Evolutionary conservation across 2,329 filamentous ascomycete species (phyloP).

Genomic region (Byssothecium circinans): DNA sequence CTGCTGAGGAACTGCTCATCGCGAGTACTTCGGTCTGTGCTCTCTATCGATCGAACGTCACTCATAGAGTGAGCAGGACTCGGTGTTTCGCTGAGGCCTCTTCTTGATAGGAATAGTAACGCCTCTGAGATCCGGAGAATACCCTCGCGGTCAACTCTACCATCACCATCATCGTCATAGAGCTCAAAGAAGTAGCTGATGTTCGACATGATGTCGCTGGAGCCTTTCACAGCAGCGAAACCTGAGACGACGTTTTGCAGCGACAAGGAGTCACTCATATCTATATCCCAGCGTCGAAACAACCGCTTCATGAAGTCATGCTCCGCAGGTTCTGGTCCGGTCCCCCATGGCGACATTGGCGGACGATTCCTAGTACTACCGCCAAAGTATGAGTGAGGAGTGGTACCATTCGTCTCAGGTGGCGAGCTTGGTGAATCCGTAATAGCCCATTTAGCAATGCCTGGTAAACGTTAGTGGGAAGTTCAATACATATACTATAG

Average conservation of each 20-base stretch:
- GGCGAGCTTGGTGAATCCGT: constrained; percentile 75
- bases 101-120: constrained; percentile 84
- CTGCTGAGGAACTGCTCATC: constrained; percentile 91
- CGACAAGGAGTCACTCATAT: constrained; percentile 74
- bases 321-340: constrained; percentile 73
- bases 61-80: constrained; percentile 65
- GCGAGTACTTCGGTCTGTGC: constrained; percentile 54
- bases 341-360: constrained; percentile 59
- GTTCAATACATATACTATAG: neutral
- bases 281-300: constrained; percentile 85
- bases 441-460: constrained; percentile 88
- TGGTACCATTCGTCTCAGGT: constrained; percentile 53
- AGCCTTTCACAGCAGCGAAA: constrained; percentile 87
- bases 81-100: constrained; percentile 76
- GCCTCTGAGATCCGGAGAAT: constrained; percentile 95
- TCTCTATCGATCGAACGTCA: constrained; percentile 49
- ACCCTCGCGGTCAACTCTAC: constrained; percentile 90
- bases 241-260: constrained; percentile 92
- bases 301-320: constrained; percentile 92
- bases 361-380: constrained; percentile 44
- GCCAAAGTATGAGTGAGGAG: constrained; percentile 61
- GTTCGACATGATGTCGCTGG: constrained; percentile 93
- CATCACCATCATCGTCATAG: constrained; percentile 90
- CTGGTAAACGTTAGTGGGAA: constrained; percentile 36
- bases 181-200: constrained; percentile 98